Conservation (phyloP, 179 eudicot species). For the Silene vulgaris region DNA sequence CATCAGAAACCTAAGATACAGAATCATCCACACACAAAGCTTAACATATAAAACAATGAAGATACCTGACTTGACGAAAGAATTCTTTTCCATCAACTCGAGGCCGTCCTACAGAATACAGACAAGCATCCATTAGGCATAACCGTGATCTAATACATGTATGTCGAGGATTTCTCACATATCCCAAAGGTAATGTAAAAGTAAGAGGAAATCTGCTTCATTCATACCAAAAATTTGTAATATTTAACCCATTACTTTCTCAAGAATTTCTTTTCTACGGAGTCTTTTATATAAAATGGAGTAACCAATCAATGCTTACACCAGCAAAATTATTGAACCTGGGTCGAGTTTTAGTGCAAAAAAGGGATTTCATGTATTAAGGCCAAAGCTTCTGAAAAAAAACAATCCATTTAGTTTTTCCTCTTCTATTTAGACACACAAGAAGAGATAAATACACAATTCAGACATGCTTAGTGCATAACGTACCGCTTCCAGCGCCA, state of each 20-base stretch:
- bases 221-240: background rate
- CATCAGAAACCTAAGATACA: background rate
- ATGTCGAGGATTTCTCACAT: background rate
- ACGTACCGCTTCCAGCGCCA: constrained; percentile 57
- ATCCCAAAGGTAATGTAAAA: background rate
- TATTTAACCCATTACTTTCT: background rate
- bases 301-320: background rate
- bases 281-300: too few relatives aligned
- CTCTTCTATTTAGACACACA: background rate
- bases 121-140: constrained; percentile 5
- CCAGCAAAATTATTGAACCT: background rate
- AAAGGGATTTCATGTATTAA: background rate
- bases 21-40: background rate
- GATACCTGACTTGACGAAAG: constrained; percentile 97
- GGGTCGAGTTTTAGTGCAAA: background rate
- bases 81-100: constrained; percentile 94
- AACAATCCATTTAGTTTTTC: background rate
- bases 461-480: background rate
- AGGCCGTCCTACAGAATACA: constrained; percentile 51
- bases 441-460: background rate
- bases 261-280: background rate
- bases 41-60: background rate
- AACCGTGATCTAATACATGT: background rate
- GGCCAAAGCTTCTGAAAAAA: background rate
- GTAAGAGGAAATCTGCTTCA: background rate